Evolutionary conservation across 2,329 filamentous ascomycete genomes (phyloP), one percentile per base, ranked within the genome.

Genomic region (Dactylella cylindrospora): DNA sequence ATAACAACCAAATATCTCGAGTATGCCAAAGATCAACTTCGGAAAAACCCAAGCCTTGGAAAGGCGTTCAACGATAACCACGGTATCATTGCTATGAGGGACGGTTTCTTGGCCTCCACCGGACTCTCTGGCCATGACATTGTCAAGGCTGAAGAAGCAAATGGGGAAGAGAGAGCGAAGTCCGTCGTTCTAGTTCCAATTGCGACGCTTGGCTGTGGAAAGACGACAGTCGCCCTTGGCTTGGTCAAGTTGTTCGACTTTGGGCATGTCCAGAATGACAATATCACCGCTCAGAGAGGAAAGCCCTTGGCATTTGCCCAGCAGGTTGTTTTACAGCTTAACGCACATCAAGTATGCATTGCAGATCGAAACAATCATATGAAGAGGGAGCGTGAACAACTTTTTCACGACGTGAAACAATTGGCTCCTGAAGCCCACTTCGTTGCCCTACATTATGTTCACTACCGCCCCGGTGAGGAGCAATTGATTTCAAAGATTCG

Each of bases 261-360:
- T 87, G 91, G 89, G 12, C 90, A 95, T 71, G 78, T 96, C 41
- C 93, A 98, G 71, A 98, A 98, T 71, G 93, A 98, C 75, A 95
- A 98, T 71, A 93, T 98, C 60, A 83, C 83, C 46, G 88, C 84
- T 65, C 85, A 86, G 71, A 79, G 77, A 67, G 80, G 80, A 51
- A 86, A 91, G 28, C 86, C 89, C 2, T 82, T 85, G 65, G 80
- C 82, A 49, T 97, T 98, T 71, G 86, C 85, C 0, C 75, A 80
- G 17, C 76, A 79, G 0, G 54, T 68, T 19, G 32, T 38, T 15
- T 47, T 49, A 31, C 53, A 38, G 15, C 45, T 69, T 19, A 46
- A 55, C 41, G 41, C 53, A 2, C 77, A 83, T 38, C 79, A 83
- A 0, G 91, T 84, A 1, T 90, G 95, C 49, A 83, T 95, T 69